Conservation (phyloP, 768 basidiomycete species). For the Collybiopsis confluens region DNA sequence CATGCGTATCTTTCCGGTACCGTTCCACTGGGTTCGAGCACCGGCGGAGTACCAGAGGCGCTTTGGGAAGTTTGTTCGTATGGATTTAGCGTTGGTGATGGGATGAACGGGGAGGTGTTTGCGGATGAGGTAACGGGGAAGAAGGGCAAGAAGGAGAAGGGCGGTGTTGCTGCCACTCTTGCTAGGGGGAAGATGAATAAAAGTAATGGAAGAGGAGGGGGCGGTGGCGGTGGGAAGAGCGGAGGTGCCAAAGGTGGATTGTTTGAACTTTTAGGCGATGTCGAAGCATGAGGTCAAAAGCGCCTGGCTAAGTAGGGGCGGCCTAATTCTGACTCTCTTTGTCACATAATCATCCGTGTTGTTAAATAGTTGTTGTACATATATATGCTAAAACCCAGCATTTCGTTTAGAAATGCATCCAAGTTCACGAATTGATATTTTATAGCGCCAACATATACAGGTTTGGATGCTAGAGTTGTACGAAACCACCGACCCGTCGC, state of each 20-base stretch:
- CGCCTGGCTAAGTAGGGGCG: too few species aligned
- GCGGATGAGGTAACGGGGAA: constrained; percentile 44
- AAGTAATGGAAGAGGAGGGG: background rate
- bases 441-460: too few species aligned
- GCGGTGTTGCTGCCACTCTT: constrained; percentile 11
- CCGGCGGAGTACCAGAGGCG: constrained; percentile 14
- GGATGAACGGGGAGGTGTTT: too few species aligned
- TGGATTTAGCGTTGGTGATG: constrained; percentile 28
- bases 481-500: constrained; percentile 79
- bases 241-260: constrained; percentile 18
- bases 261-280: constrained; percentile 15
- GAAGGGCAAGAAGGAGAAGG: constrained; percentile 36
- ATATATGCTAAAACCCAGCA: too few species aligned
- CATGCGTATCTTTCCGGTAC: constrained; percentile 46
- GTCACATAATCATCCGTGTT: too few species aligned
- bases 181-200: background rate
- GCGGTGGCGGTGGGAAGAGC: constrained; percentile 17
- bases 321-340: too few species aligned
- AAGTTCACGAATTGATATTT: too few species aligned
- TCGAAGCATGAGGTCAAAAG: constrained; percentile 11
- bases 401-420: too few species aligned
- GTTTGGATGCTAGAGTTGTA: too few species aligned
- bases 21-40: constrained; percentile 18
- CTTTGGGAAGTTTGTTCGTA: constrained; percentile 41
- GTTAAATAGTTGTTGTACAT: too few species aligned